Percentiles rank a stretch among this genome's conserved stretches.
Evolutionary conservation across 2,329 filamentous ascomycete species (phyloP).

Genomic region (Cytospora chrysosperma): DNA sequence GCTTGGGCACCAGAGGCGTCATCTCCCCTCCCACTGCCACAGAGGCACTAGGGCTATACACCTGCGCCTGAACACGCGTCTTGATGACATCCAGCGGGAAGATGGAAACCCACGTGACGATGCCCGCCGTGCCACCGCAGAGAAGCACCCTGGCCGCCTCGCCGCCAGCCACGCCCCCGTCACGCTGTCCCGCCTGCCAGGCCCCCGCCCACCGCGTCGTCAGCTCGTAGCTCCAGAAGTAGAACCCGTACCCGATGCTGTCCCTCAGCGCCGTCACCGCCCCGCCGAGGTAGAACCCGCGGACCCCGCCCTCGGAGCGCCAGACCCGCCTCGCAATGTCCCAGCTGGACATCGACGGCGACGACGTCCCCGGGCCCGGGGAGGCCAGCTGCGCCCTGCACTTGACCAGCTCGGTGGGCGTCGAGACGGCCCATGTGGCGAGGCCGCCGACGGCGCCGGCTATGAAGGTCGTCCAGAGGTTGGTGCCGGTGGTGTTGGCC

Average conservation of each 20-base stretch:
- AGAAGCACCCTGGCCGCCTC: slow-evolving; percentile 66
- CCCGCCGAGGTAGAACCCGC: slow-evolving; percentile 79
- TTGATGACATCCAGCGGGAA: slow-evolving; percentile 93
- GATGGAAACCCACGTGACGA: slow-evolving; percentile 85
- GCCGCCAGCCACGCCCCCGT: slow-evolving; percentile 32
- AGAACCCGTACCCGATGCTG: slow-evolving; percentile 93
- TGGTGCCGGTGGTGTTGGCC: slow-evolving; percentile 43
- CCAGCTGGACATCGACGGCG: too few species aligned
- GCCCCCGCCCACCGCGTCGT: slow-evolving; percentile 57
- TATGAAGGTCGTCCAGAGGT: slow-evolving; percentile 68
- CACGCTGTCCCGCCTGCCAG: slow-evolving; percentile 1
- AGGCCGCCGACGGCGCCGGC: slow-evolving; percentile 81
- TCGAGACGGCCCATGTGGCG: slow-evolving; percentile 80
- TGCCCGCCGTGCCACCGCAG: slow-evolving; percentile 83
- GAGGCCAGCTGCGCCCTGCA: slow-evolving; percentile 76
- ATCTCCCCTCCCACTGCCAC: slow-evolving; percentile 28
- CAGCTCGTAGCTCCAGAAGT: slow-evolving; percentile 91
- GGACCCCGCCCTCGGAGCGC: slow-evolving; percentile 54
- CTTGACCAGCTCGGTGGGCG: slow-evolving; percentile 89
- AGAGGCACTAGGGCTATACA: slow-evolving; percentile 28
- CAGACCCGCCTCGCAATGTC: slow-evolving; percentile 62
- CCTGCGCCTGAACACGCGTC: slow-evolving; percentile 82
- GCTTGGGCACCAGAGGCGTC: slow-evolving; percentile 31
- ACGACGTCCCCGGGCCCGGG: slow-evolving; percentile 42
- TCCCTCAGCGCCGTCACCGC: slow-evolving; percentile 79